Base-by-base conservation (phyloP, 139 green algal genomes). In the Chlorella sorokiniana region DNA sequence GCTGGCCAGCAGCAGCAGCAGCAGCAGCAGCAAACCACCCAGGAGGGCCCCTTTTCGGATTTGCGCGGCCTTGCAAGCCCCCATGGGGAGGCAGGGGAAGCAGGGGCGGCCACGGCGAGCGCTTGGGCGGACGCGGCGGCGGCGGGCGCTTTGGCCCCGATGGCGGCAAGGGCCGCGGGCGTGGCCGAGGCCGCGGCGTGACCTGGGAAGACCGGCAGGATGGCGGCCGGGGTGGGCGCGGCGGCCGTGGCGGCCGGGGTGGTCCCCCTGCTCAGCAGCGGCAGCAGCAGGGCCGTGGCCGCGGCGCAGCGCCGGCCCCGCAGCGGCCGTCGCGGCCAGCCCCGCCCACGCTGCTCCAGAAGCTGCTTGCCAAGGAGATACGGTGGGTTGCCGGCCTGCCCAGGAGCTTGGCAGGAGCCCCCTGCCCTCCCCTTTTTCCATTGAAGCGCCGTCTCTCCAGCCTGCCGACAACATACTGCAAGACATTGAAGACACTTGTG, bases 301-400 rank as follows among this genome's bases (percentile, higher is more conserved):
- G n/a, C n/a, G n/a, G n/a, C n/a, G n/a, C n/a, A n/a, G n/a, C n/a
- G n/a, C n/a, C n/a, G n/a, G n/a, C 31, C 54, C 70, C 67, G 25
- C 56, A 63, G 35, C 73, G 71, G 33, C 64, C 54, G 69, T 61
- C 63, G 41, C 71, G 71, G 38, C 78, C 78, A 48, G 78, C 42
- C 14, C 56, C 35, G 33, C 84, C 86, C 1, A 81, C 79, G 23
- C 86, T 94, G 79, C 84, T 94, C 45, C 78, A 91, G 74, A 93
- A 90, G 78, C 86, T 94, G 78, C 80, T 94, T 45, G 88, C 81
- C 1, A 84, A 83, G 61, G 89, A 94, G 48, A 88, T 93, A 54
- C 78, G 83, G 79, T 74, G 75, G 65, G 65, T 33, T 35, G 29
- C 10, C 22, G n/a, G n/a, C n/a, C n/a, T n/a, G n/a, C n/a, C n/a